These are phyloP conservation scores for Volvariella volvacea DNA, from an alignment of 1,284 basidiomycete genomes.

Conservation along the genomic window DNA sequence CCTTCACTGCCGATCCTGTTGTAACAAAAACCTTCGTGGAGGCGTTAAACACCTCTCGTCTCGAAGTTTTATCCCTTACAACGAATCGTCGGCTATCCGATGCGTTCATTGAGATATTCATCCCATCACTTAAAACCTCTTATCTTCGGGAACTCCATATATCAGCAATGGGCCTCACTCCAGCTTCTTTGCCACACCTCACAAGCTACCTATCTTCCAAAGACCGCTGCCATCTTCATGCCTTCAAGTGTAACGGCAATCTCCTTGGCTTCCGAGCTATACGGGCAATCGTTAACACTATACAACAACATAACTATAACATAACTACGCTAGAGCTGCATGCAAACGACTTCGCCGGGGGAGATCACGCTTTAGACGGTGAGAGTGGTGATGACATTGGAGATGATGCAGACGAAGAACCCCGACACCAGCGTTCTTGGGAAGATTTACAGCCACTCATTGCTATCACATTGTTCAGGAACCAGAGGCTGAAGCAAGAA, in stretches of 20 bases:
- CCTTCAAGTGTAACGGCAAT: conserved; percentile 53
- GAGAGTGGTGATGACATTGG: conserved; percentile 6
- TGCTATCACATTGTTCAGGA: conserved; percentile 37
- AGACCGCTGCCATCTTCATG: conserved; percentile 40
- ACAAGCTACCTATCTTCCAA: conserved; percentile 46
- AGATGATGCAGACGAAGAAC: not conserved
- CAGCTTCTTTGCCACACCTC: conserved; percentile 35
- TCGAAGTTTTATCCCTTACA: conserved; percentile 39
- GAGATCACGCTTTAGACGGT: conserved; percentile 5
- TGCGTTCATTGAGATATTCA: conserved; percentile 40
- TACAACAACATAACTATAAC: conserved; percentile 42
- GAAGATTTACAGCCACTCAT: conserved; percentile 12
- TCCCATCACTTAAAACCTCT: conserved; percentile 38
- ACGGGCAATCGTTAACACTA: conserved; percentile 35
- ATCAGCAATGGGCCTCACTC: conserved; percentile 45
- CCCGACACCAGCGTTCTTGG: conserved; percentile 1
- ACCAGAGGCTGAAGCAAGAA: conserved; percentile 37
- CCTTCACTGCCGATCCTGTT: conserved; percentile 29
- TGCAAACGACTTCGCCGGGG: conserved; percentile 32
- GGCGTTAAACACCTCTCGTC: conserved; percentile 42
- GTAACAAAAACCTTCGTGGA: conserved; percentile 30
- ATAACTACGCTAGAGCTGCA: conserved; percentile 45
- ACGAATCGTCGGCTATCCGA: conserved; percentile 39
- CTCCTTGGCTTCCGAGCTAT: conserved; percentile 39
- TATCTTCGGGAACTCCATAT: conserved; percentile 50